These are phyloP conservation scores for Botryotinia convoluta DNA, from an alignment of 2,329 filamentous ascomycete genomes.

Conservation along the genomic window DNA sequence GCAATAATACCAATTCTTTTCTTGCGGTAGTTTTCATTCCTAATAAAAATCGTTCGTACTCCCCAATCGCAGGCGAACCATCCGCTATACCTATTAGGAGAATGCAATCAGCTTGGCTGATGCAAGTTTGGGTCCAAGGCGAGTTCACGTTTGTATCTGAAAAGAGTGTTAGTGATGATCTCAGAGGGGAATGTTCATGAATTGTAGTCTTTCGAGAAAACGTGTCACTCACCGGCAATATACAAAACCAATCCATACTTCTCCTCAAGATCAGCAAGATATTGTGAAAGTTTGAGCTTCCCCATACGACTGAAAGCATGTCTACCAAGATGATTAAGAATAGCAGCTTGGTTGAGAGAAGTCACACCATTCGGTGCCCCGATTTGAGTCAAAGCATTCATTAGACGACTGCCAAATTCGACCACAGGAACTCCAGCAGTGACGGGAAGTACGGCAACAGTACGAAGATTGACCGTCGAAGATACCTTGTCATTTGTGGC, in stretches of 20 bases:
- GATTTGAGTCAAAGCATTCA: conserved; percentile 85
- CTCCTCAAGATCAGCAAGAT: conserved; percentile 93
- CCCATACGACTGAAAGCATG: conserved; percentile 98
- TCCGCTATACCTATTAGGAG: conserved; percentile 89
- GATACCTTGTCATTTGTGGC: conserved; percentile 66
- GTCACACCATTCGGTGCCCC: conserved; percentile 87
- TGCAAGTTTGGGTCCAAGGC: conserved; percentile 97
- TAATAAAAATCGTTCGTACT: conserved; percentile 93
- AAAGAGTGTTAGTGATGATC: conserved; percentile 10
- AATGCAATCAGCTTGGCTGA: conserved; percentile 94
- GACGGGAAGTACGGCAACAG: conserved; percentile 87
- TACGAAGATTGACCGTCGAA: conserved; percentile 88
- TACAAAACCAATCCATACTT: conserved; percentile 96
- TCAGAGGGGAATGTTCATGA: conserved; percentile 31
- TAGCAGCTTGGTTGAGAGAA: conserved; percentile 87
- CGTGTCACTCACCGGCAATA: conserved; percentile 64
- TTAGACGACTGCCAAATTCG: conserved; percentile 86
- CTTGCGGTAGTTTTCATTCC: conserved; percentile 96
- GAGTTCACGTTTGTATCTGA: conserved; percentile 92
- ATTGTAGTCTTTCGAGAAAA: conserved; percentile 44
- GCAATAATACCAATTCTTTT: conserved; percentile 87
- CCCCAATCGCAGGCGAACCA: conserved; percentile 83
- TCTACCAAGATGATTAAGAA: conserved; percentile 89
- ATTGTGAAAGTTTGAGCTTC: conserved; percentile 91
- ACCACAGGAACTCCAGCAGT: conserved; percentile 89